phyloP scores from a whole-genome alignment of 2,329 filamentous ascomycete genomes.

The Pseudogymnoascus sp. region DNA sequence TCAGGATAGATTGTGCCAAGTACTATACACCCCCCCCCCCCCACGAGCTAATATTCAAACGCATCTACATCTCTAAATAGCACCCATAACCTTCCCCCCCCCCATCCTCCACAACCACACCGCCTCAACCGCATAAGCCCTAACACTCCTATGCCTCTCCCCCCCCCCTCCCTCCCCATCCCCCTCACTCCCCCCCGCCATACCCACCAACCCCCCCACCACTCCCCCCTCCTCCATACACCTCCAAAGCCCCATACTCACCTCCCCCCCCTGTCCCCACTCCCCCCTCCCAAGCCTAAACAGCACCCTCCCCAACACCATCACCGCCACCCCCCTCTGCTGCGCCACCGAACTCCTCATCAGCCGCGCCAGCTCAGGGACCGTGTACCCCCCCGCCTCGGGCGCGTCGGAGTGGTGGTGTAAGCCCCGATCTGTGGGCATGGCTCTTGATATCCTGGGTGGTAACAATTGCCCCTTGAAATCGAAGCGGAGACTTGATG shows the following conservation, averaged over 20 bases:
- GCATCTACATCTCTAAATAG: too few relatives aligned
- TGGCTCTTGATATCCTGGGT: constrained; percentile 61
- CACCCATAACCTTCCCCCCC: constrained; percentile 22
- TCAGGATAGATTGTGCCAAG: too few relatives aligned
- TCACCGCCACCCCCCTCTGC: constrained; percentile 85
- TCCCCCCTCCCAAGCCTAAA: constrained; percentile 71
- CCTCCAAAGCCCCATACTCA: too few relatives aligned
- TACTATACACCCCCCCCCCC: too few relatives aligned
- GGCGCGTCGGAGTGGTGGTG: constrained; percentile 93
- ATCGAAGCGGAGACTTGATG: constrained; percentile 78
- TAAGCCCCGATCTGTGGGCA: constrained; percentile 71
- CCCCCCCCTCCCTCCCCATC: constrained; percentile 63
- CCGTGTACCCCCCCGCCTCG: constrained; percentile 88
- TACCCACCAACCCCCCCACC: constrained; percentile 56
- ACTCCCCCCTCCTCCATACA: constrained; percentile 69
- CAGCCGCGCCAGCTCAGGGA: constrained; percentile 74
- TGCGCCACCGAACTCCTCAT: constrained; percentile 74
- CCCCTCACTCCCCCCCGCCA: constrained; percentile 70
- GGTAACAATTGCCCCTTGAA: constrained; percentile 75
- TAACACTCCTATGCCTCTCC: constrained; percentile 66
- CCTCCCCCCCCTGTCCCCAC: constrained; percentile 59
- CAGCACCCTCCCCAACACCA: constrained; percentile 77
- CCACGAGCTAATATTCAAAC: too few relatives aligned
- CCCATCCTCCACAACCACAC: constrained; percentile 62
- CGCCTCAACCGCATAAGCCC: constrained; percentile 79